Base-by-base conservation (phyloP, 1,284 basidiomycete genomes). In the Meira nashicola region DNA sequence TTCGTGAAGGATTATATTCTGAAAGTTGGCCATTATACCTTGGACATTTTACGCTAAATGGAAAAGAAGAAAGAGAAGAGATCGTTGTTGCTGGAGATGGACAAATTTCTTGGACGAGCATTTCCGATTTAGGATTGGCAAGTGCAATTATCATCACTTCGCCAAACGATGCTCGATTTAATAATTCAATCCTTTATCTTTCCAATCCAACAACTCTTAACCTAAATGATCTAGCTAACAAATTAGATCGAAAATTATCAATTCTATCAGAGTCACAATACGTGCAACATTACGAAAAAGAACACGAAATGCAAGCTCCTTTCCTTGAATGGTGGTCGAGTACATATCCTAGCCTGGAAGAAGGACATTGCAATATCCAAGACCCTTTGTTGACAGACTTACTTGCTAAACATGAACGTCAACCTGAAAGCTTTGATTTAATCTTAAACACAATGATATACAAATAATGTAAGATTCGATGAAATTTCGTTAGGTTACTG, bases 1-100 rank as follows among this genome's bases (percentile, higher is more conserved):
- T 82, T 25, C 60, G 80, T 25, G 80, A 81, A 65, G 81, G 80
- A 7, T 78, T 81, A 33, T 81, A 81, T 57, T 77, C 71, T 63
- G 79, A 80, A 70, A 78, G 76, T 55, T 80, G 65, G 47, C 77
- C 79, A 56, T 65, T 80, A 25, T 80, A 80, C 59, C 68, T 81
- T 28, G 80, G 55, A 41, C 53, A 54, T 43, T 54, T 54, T 43
- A 39, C 17, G 8, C 19, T 40, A 52, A 15, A 19, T 2, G 53
- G 39, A 12, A 21, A 15, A 15, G 47, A 50, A 10, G 14, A 3
- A 15, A 25, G 53, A 12, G 17, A 54, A 12, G 53, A 54, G 10
- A 39, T 54, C 33, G 53, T 54, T 9, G 53, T 54, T 8, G 53
- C 53, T n/a, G 53, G 53, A 9, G 53, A 54, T 39, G 53, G 53